Conservation (phyloP, 2,329 filamentous ascomycete species). For the Cercospora citrullina region DNA sequence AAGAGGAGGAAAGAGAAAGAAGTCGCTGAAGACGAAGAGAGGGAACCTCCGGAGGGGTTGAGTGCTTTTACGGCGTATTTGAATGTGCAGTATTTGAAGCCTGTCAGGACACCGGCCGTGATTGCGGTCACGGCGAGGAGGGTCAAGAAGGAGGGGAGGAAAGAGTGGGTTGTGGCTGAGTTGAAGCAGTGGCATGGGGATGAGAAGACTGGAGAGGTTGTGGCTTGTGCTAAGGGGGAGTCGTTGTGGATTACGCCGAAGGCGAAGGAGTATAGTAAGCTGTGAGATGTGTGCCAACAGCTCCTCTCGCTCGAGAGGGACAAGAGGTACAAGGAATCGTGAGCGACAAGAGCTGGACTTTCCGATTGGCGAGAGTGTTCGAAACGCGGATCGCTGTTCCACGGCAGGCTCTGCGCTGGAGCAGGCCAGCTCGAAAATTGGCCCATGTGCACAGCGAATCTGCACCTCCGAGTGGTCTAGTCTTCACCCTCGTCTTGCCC, state of each 20-base stretch:
- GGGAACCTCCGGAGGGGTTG: conserved; percentile 27
- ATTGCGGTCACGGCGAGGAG: conserved; percentile 49
- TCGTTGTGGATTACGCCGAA: conserved; percentile 52
- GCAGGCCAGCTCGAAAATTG: no score
- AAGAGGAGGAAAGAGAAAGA: conserved; percentile 13
- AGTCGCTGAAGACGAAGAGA: conserved; percentile 25
- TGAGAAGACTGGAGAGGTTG: conserved; percentile 46
- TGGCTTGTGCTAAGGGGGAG: conserved; percentile 54
- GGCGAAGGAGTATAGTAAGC: conserved; percentile 11
- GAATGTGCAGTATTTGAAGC: conserved; percentile 56
- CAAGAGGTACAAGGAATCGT: no score
- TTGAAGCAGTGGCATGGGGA: conserved; percentile 41
- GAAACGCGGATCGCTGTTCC: background rate
- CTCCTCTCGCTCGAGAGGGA: no score
- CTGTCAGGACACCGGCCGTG: conserved; percentile 53
- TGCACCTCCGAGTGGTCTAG: no score
- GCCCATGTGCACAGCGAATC: no score
- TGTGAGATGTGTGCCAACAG: background rate
- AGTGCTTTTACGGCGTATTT: conserved; percentile 55
- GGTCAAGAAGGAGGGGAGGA: conserved; percentile 54
- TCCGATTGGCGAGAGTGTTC: background rate
- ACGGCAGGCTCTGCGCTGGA: background rate
- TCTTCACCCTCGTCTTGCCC: no score
- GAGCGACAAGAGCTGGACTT: background rate
- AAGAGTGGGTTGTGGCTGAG: conserved; percentile 52